Evolutionary conservation across 2,329 filamentous ascomycete genomes (phyloP), one percentile per base, ranked within the genome.

Genomic region (Apiospora phragmitis): DNA sequence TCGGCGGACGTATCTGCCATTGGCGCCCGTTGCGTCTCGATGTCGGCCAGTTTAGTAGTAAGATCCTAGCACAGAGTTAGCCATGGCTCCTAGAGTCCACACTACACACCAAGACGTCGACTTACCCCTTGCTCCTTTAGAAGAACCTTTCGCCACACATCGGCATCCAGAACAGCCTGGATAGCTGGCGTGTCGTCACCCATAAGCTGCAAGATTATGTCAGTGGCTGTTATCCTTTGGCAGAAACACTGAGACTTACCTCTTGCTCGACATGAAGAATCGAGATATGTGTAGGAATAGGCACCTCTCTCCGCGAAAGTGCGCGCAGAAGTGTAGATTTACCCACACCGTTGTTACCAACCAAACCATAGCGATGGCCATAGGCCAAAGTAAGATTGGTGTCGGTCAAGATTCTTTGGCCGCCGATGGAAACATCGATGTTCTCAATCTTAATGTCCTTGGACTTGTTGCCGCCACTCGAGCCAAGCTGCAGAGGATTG

Each of bases 231-330:
- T n/a, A 67, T 38, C 26, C 24, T 45, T 5, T n/a, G 32, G 18
- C 26, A 55, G 9, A 11, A 26, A 29, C 18, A n/a, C 18, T 35
- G 55, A 35, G n/a, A 77, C 83, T 78, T 83, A 94, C 93, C 87
- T 99, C 96, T 87, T 99, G 96, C 81, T 98, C 96, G 68, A 99
- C 96, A 86, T 99, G 96, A 24, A 99, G 89, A 88, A 99, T 99
- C 14, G 96, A 98, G 74, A 99, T 99, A 77, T 99, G 95, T 1
- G 94, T 97, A 14, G 96, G 96, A 83, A 99, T 96, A 5, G 95
- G 89, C 71, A 99, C 89, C 80, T 99, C 96, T 92, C 96, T 91
- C 78, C 94, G 91, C 78, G 95, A 97, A 75, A 99, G 86, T 21
- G 96, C 96, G 76, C 96, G 90, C 73, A 99, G 88, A 74, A 99